Base-by-base conservation (phyloP, 805 yeast species). In the Wickerhamomyces subpelliculosus region DNA sequence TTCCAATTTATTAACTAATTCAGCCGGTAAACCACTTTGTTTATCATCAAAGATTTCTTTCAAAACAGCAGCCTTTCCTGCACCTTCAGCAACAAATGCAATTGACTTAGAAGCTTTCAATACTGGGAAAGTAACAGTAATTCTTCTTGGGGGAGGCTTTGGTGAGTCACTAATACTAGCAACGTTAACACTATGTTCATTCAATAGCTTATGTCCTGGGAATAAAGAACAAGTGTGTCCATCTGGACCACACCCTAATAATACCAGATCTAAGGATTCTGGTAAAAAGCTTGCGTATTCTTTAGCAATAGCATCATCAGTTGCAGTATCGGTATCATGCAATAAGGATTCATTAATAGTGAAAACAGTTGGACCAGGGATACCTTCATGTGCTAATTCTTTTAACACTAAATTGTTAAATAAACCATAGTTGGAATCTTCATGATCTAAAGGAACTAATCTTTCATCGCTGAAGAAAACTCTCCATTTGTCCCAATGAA, bases 201-300 rank as follows among this genome's bases (percentile, higher is more conserved):
- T 46, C 40, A 88, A 67, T 51, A 86, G 68, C 43, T 60, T 51
- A 58, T 87, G 96, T 5, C 82, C 88, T 11, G 96, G 96, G 74
- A 88, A 88, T 45, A 88, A 67, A 1, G 96, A 88, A 64, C 95
- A 85, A 5, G 96, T 88, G 60, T 88, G 97, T 27, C 96, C 97
- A 54, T 88, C 97, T 26, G 96, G 96, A 8, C 97, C 97, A 58
- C 93, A 84, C 18, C 97, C 97, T 45, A 88, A 69, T 39, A 87
- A 64, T 18, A 88, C 65, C 49, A 87, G 64, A 60, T 88, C 95
- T 24, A 75, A 52, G 2, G 46, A 37, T 16, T 49, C 55, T 9
- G 90, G 86, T 37, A 88, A 60, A 31, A 67, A 63, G 2, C 65
- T 43, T 46, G 73, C 80, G 59, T 88, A 88, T 34, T 73, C 80